Evolutionary conservation across 192 early-diverging fungal genomes (phyloP), one percentile per base, ranked within the genome.

Genomic region (Entomortierella parvispora): DNA sequence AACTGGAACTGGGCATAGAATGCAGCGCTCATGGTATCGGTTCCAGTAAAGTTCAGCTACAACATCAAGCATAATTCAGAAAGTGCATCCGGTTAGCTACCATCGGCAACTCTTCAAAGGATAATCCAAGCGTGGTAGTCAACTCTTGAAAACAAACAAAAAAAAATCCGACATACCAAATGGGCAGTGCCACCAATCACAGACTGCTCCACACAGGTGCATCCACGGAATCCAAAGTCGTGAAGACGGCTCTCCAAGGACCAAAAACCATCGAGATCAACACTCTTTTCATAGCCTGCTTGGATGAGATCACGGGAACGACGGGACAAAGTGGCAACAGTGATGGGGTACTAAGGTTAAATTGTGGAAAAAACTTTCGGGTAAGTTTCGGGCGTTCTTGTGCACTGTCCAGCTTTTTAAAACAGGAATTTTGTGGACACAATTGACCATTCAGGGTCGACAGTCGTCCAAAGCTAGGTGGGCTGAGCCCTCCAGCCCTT

Each of bases 161-260:
- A 47, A 37, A 29, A n/a, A n/a, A n/a, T n/a, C n/a, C n/a, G n/a
- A n/a, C 81, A 48, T 82, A 90, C 88, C 70, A 96, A 65, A 68
- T 96, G 95, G 15, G 93, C 92, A 12, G 86, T 81, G n/a, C 93
- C 93, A 31, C 95, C 95, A 51, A 95, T 85, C 57, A 95, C 86
- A 22, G 93, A 89, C 74, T 96, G 95, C 69, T 96, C 95, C 4
- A 94, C 89, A 22, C 83, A 87, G 0, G 95, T 93, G 85, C 89
- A 94, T 2, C 87, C 95, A 40, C 95, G 93, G 79, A 96, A 96
- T n/a, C 95, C 95, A 82, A 95, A 96, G 74, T 96, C 95, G 55
- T 96, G 93, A 55, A 96, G 80, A 17, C 92, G 86, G 56, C 88
- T 85, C 55, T 84, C 80, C 23, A 93, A 52, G 0, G 86, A 79